A percentile compares a stretch with the other conserved stretches of the same genome.
phyloP scores from a whole-genome alignment of 2,329 filamentous ascomycete genomes.

The Fusarium napiforme region DNA sequence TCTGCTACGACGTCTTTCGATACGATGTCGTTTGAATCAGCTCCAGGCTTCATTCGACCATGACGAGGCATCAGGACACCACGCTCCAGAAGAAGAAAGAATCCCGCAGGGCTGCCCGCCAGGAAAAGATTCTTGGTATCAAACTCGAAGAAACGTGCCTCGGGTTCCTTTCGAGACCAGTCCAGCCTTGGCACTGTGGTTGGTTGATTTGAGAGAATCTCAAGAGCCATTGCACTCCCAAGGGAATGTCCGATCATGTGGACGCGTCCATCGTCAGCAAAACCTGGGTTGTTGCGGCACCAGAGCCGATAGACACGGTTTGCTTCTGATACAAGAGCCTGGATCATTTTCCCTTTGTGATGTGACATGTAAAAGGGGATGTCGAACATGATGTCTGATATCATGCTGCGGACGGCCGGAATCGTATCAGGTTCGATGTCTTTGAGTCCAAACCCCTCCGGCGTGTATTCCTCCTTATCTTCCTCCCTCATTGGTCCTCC shows the following conservation, averaged over 20 bases:
- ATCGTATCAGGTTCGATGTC: constrained; percentile 94
- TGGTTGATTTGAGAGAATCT: constrained; percentile 90
- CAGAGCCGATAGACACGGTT: constrained; percentile 96
- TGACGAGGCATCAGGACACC: constrained; percentile 77
- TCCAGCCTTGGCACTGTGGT: constrained; percentile 70
- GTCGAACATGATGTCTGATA: constrained; percentile 98
- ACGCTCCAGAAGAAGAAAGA: constrained; percentile 89
- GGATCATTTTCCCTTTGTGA: constrained; percentile 94
- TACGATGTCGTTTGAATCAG: constrained; percentile 69
- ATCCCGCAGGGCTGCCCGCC: constrained; percentile 88
- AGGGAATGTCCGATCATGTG: constrained; percentile 94
- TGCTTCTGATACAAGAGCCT: constrained; percentile 87
- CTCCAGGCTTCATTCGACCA: constrained; percentile 79
- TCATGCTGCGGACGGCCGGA: constrained; percentile 90
- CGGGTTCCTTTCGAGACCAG: constrained; percentile 52
- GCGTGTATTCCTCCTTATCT: constrained; percentile 63
- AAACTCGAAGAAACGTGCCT: constrained; percentile 82
- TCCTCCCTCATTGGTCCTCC: constrained; percentile 70
- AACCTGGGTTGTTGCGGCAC: constrained; percentile 93
- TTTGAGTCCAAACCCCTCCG: constrained; percentile 73
- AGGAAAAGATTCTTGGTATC: constrained; percentile 91
- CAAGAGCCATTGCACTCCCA: constrained; percentile 92
- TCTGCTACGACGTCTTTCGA: constrained; percentile 76
- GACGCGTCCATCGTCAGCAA: constrained; percentile 81
- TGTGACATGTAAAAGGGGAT: constrained; percentile 98